Conservation (phyloP, 1,284 basidiomycete genomes). For the Sporisorium iseilematis-ciliati region DNA sequence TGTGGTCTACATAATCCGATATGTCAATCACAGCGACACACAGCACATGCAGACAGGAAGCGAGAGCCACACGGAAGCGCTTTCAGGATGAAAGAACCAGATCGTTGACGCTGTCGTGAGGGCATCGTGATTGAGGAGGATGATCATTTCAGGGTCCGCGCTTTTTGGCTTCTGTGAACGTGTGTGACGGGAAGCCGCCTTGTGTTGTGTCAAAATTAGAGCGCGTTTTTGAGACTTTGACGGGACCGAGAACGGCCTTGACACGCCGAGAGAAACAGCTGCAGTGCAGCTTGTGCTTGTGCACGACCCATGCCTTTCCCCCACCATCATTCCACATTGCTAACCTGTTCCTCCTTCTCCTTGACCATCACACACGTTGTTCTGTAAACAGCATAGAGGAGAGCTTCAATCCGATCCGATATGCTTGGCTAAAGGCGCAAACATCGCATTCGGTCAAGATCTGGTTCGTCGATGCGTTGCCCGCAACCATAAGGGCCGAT, state of each 20-base stretch:
- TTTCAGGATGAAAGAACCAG: too few species aligned
- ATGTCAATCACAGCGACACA: too few species aligned
- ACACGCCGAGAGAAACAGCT: constrained; percentile 3
- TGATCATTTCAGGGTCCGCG: constrained; percentile 4
- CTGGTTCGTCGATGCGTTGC: not conserved
- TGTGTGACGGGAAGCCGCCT: not conserved
- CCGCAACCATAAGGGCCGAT: not conserved
- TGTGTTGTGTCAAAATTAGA: not conserved
- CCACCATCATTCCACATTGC: not conserved
- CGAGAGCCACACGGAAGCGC: too few species aligned
- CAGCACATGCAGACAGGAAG: too few species aligned
- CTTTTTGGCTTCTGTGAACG: not conserved
- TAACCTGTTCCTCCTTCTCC: not conserved
- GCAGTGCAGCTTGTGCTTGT: constrained; percentile 3
- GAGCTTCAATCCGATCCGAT: not conserved
- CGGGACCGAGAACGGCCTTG: constrained; percentile 1
- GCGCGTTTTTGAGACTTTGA: not conserved
- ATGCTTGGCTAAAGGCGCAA: constrained; percentile 9
- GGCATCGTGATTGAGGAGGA: too few species aligned
- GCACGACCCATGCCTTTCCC: constrained; percentile 4
- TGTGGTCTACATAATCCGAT: too few species aligned
- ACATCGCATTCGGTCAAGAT: not conserved
- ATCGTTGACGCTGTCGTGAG: too few species aligned
- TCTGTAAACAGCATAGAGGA: not conserved
- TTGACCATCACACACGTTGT: not conserved